These are phyloP conservation scores for Calocera cornea DNA, from an alignment of 768 basidiomycete species.

Conservation along the genomic window DNA sequence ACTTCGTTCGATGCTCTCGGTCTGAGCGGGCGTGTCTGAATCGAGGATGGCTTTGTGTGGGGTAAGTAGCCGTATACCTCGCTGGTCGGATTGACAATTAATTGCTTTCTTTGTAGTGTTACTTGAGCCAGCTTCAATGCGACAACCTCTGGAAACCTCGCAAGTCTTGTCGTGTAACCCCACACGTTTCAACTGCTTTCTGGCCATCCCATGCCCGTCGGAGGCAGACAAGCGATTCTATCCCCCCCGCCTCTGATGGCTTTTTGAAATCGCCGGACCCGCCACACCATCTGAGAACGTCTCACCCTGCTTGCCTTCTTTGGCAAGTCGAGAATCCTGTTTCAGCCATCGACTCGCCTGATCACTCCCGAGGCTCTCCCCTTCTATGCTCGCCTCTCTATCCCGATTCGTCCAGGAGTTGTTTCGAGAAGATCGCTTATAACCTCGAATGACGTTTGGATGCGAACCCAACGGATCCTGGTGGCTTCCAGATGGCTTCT, in stretches of 20 bases:
- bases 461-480: neutral
- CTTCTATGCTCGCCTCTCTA: neutral
- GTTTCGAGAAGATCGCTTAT: neutral
- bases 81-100: neutral
- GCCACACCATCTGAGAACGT: neutral
- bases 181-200: too few species aligned
- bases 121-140: too few species aligned
- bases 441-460: neutral
- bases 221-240: too few species aligned
- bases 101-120: too few species aligned
- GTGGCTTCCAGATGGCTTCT: neutral
- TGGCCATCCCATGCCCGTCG: too few species aligned
- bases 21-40: neutral
- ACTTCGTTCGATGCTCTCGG: neutral
- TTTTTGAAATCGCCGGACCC: too few species aligned
- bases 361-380: neutral
- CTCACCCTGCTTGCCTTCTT: neutral
- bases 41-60: neutral
- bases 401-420: neutral
- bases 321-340: neutral
- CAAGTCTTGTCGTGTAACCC: too few species aligned
- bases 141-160: too few species aligned
- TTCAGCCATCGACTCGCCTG: neutral
- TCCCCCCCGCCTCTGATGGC: too few species aligned
- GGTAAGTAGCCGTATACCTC: neutral